Percentiles rank a stretch among this genome's conserved stretches.
phyloP scores from a whole-genome alignment of 495 filamentous ascomycete species.

The Xylaria cubensis region DNA sequence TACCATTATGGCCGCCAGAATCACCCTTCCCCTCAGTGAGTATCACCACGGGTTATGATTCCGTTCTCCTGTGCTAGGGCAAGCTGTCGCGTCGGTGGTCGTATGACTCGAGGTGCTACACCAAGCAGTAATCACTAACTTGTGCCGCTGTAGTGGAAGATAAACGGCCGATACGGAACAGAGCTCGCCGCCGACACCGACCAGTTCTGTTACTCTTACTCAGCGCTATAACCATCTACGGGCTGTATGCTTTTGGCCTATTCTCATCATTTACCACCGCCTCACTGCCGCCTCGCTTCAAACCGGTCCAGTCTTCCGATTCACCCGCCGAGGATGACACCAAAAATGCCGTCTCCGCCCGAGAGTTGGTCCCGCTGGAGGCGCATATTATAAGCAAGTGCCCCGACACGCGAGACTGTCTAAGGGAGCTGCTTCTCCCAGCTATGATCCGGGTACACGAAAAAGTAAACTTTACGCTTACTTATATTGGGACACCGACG shows the following conservation, averaged over 20 bases:
- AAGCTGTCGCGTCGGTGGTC: neutral
- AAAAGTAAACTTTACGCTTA: conserved; percentile 90
- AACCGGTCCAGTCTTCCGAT: conserved; percentile 13
- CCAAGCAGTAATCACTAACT: conserved; percentile 8
- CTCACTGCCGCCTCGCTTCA: conserved; percentile 21
- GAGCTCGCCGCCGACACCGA: conserved; percentile 39
- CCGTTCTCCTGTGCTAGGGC: neutral
- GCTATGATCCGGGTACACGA: conserved; percentile 80
- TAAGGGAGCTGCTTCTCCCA: conserved; percentile 81
- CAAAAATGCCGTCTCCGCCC: neutral
- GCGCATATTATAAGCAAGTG: conserved; percentile 97
- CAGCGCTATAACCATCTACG: conserved; percentile 34
- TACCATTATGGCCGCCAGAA: conserved; percentile 36
- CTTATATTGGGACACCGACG: conserved; percentile 79
- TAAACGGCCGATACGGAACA: conserved; percentile 39
- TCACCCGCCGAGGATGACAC: neutral
- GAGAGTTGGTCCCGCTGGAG: conserved; percentile 72
- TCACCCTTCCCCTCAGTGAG: conserved; percentile 33
- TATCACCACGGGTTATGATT: conserved; percentile 1
- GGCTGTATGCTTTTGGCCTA: conserved; percentile 32
- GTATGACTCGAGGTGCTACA: neutral
- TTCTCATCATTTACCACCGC: conserved; percentile 30
- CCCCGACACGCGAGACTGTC: conserved; percentile 82
- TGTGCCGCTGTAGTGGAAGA: conserved; percentile 40
- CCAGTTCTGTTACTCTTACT: conserved; percentile 36